phyloP scores from a whole-genome alignment of 2,329 filamentous ascomycete species.

The Fusarium sp. region DNA sequence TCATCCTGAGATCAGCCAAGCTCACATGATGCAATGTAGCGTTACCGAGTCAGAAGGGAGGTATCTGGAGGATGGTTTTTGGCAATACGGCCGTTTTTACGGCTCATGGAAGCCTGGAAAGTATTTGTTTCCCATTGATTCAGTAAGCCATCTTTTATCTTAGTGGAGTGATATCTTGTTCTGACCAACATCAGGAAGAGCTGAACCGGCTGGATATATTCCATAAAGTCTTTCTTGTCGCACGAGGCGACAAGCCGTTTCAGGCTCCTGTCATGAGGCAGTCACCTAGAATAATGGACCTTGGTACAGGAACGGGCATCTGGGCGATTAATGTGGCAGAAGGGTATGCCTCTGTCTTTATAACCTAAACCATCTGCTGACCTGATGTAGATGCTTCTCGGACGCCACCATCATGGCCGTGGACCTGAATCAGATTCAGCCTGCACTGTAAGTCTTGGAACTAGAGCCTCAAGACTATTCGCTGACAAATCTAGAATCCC shows the following conservation, averaged over 20 bases:
- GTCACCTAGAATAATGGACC: constrained; percentile 67
- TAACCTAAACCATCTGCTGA: constrained; percentile 3
- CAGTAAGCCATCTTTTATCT: constrained; percentile 63
- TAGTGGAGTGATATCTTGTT: not conserved
- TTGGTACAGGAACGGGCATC: constrained; percentile 91
- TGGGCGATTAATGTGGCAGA: constrained; percentile 90
- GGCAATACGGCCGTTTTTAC: constrained; percentile 79
- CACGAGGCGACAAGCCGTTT: constrained; percentile 64
- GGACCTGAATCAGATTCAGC: constrained; percentile 60
- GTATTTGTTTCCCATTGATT: constrained; percentile 85
- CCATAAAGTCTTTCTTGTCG: constrained; percentile 81
- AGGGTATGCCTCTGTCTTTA: constrained; percentile 64
- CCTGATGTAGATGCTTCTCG: constrained; percentile 37
- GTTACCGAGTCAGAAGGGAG: constrained; percentile 37
- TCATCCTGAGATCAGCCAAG: constrained; percentile 6
- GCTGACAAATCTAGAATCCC: constrained; percentile 73
- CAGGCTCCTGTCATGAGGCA: constrained; percentile 34
- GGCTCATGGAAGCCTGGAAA: constrained; percentile 77
- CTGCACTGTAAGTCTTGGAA: constrained; percentile 53
- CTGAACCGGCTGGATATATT: constrained; percentile 86
- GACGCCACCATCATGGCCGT: constrained; percentile 56
- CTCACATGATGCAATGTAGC: constrained; percentile 39
- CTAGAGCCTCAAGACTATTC: not conserved
- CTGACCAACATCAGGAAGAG: constrained; percentile 69
- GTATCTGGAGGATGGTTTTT: constrained; percentile 51